phyloP scores from a whole-genome alignment of 2,329 filamentous ascomycete species.

The Alternaria infectoria region DNA sequence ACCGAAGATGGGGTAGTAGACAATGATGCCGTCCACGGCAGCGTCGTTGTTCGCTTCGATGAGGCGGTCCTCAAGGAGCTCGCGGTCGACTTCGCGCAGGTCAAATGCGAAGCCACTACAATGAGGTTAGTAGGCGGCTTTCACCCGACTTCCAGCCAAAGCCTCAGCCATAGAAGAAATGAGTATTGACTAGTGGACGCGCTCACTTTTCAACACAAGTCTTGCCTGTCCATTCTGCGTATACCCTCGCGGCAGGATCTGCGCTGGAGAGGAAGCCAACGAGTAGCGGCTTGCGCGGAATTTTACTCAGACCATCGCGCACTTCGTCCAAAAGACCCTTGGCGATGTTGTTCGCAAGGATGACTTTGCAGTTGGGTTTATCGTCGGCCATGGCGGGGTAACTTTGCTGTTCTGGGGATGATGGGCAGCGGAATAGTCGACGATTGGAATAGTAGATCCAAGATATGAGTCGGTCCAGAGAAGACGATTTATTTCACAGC shows the following conservation, averaged over 20 bases:
- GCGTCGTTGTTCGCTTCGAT: conserved; percentile 81
- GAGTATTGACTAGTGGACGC: not conserved
- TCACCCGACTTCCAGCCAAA: not conserved
- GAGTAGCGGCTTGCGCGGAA: conserved; percentile 77
- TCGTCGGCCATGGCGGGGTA: conserved; percentile 45
- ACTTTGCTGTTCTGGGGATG: conserved; percentile 4
- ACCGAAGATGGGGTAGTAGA: conserved; percentile 98
- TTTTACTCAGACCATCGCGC: conserved; percentile 72
- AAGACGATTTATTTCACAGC: not conserved
- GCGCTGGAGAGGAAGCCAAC: conserved; percentile 91
- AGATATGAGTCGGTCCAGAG: not conserved
- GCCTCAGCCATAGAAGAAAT: not conserved
- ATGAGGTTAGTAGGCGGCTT: conserved; percentile 1
- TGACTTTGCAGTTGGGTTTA: conserved; percentile 79
- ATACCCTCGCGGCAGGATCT: conserved; percentile 89
- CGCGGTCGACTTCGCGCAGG: conserved; percentile 81
- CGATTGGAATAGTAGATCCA: not conserved
- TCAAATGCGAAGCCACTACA: conserved; percentile 86
- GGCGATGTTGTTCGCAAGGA: conserved; percentile 86
- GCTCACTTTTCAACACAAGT: conserved; percentile 94
- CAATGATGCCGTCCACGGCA: conserved; percentile 84
- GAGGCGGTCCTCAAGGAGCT: conserved; percentile 88
- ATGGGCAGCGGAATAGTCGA: not conserved
- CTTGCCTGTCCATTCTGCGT: conserved; percentile 97
- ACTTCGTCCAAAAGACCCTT: conserved; percentile 82